phyloP scores from a whole-genome alignment of 2,329 filamentous ascomycete genomes.

The Calonectria pseudoreteaudii region DNA sequence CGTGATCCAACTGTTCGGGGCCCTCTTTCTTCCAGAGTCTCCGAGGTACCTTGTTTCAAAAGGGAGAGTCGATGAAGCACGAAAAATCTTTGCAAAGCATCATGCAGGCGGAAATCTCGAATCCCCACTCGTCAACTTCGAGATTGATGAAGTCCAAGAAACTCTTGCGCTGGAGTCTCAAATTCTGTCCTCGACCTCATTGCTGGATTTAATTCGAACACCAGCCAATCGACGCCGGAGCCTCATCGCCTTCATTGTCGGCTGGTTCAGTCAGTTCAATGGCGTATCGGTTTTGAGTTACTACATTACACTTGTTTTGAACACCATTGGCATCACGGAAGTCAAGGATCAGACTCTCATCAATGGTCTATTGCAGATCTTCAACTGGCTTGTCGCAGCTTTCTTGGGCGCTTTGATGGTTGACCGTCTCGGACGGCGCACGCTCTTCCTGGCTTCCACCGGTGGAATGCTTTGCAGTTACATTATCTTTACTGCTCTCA shows the following conservation, averaged over 20 bases:
- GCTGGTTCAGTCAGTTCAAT: slow-evolving; percentile 26
- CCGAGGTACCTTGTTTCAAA: slow-evolving; percentile 19
- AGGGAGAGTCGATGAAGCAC: not conserved
- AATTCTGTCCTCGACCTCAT: slow-evolving; percentile 34
- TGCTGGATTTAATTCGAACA: slow-evolving; percentile 15
- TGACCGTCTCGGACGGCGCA: slow-evolving; percentile 52
- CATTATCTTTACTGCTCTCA: slow-evolving; percentile 46
- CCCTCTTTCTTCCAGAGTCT: slow-evolving; percentile 16
- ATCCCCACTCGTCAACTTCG: slow-evolving; percentile 13
- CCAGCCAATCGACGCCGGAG: slow-evolving; percentile 21
- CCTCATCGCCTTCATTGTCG: slow-evolving; percentile 15
- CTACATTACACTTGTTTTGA: slow-evolving; percentile 52
- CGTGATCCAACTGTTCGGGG: not conserved
- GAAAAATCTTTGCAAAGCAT: slow-evolving; percentile 8
- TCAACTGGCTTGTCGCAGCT: slow-evolving; percentile 51
- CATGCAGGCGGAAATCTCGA: slow-evolving; percentile 9
- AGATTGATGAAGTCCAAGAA: slow-evolving; percentile 20
- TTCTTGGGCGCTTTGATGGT: slow-evolving; percentile 51
- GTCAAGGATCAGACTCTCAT: slow-evolving; percentile 47
- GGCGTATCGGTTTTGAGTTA: slow-evolving; percentile 27
- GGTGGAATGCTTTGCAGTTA: slow-evolving; percentile 49
- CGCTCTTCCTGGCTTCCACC: slow-evolving; percentile 51
- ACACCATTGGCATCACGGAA: slow-evolving; percentile 51
- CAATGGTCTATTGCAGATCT: slow-evolving; percentile 46
- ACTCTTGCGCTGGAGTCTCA: slow-evolving; percentile 12